phyloP scores from a whole-genome alignment of 169 alveolate genomes.

The Amoebophrya sp. region DNA sequence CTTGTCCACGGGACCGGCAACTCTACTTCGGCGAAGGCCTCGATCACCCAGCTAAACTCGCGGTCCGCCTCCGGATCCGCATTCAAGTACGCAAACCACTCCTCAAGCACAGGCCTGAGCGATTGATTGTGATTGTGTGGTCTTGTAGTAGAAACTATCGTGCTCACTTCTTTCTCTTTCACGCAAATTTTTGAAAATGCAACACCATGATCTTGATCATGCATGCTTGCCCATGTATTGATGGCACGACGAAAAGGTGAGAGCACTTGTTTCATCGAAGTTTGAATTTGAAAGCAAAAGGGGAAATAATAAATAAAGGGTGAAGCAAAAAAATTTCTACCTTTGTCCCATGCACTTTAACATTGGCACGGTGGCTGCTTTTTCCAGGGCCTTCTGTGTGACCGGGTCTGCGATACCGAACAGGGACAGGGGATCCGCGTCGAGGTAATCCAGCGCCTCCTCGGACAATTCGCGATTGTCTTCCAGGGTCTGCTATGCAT shows the following conservation, averaged over 20 bases:
- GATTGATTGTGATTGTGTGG: too few relatives aligned
- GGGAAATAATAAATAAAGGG: background rate
- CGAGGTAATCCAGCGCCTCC: background rate
- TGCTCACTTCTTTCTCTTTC: too few relatives aligned
- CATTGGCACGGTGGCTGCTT: slow-evolving; percentile 47
- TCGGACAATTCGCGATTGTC: background rate
- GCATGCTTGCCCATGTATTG: too few relatives aligned
- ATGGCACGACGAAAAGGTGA: too few relatives aligned
- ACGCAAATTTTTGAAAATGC: too few relatives aligned
- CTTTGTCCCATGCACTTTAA: slow-evolving; percentile 41
- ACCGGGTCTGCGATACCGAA: slow-evolving; percentile 24
- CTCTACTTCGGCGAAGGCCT: slow-evolving; percentile 42
- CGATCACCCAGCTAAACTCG: slow-evolving; percentile 48
- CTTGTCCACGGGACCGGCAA: slow-evolving; percentile 50
- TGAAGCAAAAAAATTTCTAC: too few relatives aligned
- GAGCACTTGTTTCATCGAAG: too few relatives aligned
- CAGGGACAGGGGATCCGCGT: slow-evolving; percentile 1
- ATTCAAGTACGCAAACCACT: slow-evolving; percentile 42
- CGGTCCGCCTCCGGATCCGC: slow-evolving; percentile 47
- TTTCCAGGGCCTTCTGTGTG: slow-evolving; percentile 42
- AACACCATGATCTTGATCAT: too few relatives aligned
- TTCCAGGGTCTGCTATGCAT: too few relatives aligned
- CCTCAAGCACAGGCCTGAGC: slow-evolving; percentile 36
- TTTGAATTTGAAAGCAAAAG: background rate
- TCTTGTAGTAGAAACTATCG: background rate